These are phyloP conservation scores for Leccinum disarticulatum DNA, from an alignment of 768 basidiomycete genomes.

Conservation along the genomic window DNA sequence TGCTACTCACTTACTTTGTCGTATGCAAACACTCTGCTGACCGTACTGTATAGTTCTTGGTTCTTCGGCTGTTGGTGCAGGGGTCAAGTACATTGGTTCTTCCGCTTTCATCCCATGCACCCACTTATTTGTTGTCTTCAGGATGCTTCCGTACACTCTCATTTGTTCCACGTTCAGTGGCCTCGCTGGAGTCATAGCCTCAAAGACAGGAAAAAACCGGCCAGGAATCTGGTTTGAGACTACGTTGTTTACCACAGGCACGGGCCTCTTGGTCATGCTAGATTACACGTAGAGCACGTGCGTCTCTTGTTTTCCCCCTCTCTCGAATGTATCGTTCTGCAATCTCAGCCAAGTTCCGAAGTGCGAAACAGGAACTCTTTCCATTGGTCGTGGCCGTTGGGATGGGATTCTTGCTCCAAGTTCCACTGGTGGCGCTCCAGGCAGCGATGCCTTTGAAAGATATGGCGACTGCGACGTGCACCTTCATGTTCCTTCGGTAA, in stretches of 20 bases:
- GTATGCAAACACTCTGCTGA: not conserved
- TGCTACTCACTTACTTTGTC: not conserved
- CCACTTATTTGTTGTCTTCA: slow-evolving; percentile 23
- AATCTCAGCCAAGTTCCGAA: too few species aligned
- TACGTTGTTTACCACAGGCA: slow-evolving; percentile 14
- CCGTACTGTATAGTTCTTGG: slow-evolving; percentile 46
- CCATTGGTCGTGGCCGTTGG: too few species aligned
- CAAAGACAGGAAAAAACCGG: slow-evolving; percentile 57
- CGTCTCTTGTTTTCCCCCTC: too few species aligned
- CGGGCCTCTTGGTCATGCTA: too few species aligned
- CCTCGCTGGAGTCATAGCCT: slow-evolving; percentile 55
- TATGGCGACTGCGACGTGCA: too few species aligned
- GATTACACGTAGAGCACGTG: too few species aligned
- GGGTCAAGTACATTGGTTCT: slow-evolving; percentile 60
- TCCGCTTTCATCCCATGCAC: not conserved
- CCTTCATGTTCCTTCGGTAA: too few species aligned
- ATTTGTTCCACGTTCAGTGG: slow-evolving; percentile 54
- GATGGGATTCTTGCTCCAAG: too few species aligned
- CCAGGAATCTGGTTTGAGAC: slow-evolving; percentile 64
- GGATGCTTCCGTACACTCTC: slow-evolving; percentile 74
- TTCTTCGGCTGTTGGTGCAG: slow-evolving; percentile 68
- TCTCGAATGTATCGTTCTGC: too few species aligned
- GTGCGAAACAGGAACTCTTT: too few species aligned
- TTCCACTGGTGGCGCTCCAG: too few species aligned
- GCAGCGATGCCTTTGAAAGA: too few species aligned